Conservation (phyloP, 2,329 filamentous ascomycete genomes). For the Monilinia vaccinii-corymbosi region DNA sequence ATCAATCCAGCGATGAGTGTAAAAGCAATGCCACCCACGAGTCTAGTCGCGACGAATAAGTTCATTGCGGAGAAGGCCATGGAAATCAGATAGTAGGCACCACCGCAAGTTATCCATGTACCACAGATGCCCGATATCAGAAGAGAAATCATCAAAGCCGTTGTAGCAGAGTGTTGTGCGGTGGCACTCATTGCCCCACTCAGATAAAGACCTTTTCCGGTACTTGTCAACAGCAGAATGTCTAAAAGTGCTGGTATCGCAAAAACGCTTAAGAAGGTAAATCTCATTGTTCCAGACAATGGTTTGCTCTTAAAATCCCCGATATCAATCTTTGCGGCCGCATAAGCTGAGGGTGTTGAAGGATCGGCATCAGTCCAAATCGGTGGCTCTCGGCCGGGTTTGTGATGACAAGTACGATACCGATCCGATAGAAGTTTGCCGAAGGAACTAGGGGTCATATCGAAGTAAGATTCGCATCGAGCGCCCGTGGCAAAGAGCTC, state of each 20-base stretch:
- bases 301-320: conserved; percentile 35
- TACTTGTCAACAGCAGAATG: conserved; percentile 47
- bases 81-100: conserved; percentile 50
- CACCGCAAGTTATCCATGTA: conserved; percentile 55
- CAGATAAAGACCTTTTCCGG: conserved; percentile 52
- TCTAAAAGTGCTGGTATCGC: conserved; percentile 54
- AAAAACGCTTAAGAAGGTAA: conserved; percentile 50
- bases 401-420: conserved; percentile 37
- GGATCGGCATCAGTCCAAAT: conserved; percentile 13
- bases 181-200: conserved; percentile 45
- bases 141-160: conserved; percentile 48
- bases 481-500: conserved; percentile 55
- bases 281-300: conserved; percentile 33
- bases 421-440: conserved; percentile 34
- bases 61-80: conserved; percentile 41
- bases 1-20: conserved; percentile 31
- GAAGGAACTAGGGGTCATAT: conserved; percentile 40
- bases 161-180: conserved; percentile 42
- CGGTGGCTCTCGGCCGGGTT: conserved; percentile 20
- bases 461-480: conserved; percentile 54
- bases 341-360: conserved; percentile 34
- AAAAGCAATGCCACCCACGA: conserved; percentile 40
- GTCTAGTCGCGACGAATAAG: conserved; percentile 33
- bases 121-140: conserved; percentile 50
- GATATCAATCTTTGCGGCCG: conserved; percentile 43